Base-by-base conservation (phyloP, 2,329 filamentous ascomycete species). In the Madurella mycetomatis region DNA sequence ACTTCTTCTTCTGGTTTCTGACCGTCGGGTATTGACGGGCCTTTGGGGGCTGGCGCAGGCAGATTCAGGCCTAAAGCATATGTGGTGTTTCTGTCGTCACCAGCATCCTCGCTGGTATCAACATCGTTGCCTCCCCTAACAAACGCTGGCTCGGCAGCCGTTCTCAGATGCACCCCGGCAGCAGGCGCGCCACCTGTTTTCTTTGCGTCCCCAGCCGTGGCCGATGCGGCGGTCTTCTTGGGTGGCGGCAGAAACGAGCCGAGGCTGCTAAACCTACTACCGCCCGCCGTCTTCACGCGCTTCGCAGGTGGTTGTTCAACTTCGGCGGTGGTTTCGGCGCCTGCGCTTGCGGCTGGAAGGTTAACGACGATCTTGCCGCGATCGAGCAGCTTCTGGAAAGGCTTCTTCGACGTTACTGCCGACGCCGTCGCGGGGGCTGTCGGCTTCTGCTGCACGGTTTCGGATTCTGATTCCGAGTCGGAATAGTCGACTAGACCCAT, bases 231-330 rank as follows among this genome's bases (percentile, higher is more conserved):
- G 15, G 67, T 56, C 60, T 73, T 72, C 67, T 96, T 97, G 4
- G 92, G 92, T 25, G 92, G 79, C 2, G 92, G 92, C 17, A 97
- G 78, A 62, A 96, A 84, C 1, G 90, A 85, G 68, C 92, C 94
- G 75, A 96, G 94, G 2, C 86, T 88, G 49, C 87, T 81, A 64
- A 95, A 92, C 4, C 81, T 79, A 30, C 85, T 83, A 3, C 56
- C 60, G 4, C 60, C 58, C 9, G 47, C 45, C 2, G 81, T 82
- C 47, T 84, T 84, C 16, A 81, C 78, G 56, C 86, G 85, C 68
- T 96, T 96, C 1, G 86, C 77, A 0, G 88, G 86, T 0, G 86
- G 86, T 25, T 76, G 76, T 25, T 79, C 76, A 48, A 56, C 53
- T 1, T 51, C 68, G 67, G 53, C 31, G 2, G 50, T 40, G 11